phyloP scores from a whole-genome alignment of 768 basidiomycete species.

The Tubosaeta brunneosetosa region DNA sequence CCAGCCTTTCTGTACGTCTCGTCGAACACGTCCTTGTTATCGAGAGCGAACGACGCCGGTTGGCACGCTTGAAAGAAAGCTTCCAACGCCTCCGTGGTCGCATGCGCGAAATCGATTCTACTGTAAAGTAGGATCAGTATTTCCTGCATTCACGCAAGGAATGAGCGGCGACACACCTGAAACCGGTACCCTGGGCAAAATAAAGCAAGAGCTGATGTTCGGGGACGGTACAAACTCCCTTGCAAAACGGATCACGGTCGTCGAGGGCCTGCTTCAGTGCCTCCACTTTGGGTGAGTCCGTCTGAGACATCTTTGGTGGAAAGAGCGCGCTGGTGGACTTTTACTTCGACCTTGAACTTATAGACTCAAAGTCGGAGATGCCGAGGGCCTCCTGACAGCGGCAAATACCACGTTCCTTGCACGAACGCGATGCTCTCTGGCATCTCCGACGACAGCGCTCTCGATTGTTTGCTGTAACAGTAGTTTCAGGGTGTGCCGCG shows the following conservation, averaged over 20 bases:
- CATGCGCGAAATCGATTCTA: neutral
- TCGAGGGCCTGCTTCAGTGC: neutral
- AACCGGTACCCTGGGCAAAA: neutral
- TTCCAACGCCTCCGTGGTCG: slow-evolving; percentile 1
- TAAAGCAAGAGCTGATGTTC: neutral
- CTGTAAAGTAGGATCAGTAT: neutral
- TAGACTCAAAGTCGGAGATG: too few relatives aligned
- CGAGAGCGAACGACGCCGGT: slow-evolving; percentile 38
- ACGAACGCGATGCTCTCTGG: too few relatives aligned
- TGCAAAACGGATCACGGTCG: neutral
- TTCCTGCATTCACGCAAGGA: neutral
- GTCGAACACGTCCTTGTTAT: slow-evolving; percentile 37
- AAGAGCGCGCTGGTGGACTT: too few relatives aligned
- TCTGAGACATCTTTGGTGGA: too few relatives aligned
- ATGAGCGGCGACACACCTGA: neutral
- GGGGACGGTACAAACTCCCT: neutral
- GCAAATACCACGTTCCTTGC: too few relatives aligned
- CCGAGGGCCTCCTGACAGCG: too few relatives aligned
- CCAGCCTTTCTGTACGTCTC: slow-evolving; percentile 44
- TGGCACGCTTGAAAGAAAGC: slow-evolving; percentile 33
- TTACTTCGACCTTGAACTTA: too few relatives aligned
- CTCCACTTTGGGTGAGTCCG: neutral
- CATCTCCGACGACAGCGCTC: too few relatives aligned
- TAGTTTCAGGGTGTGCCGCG: too few relatives aligned
- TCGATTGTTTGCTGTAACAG: too few relatives aligned